phyloP scores from a whole-genome alignment of 1,139 yeast species.

The Saccharomycopsis hybrid region DNA sequence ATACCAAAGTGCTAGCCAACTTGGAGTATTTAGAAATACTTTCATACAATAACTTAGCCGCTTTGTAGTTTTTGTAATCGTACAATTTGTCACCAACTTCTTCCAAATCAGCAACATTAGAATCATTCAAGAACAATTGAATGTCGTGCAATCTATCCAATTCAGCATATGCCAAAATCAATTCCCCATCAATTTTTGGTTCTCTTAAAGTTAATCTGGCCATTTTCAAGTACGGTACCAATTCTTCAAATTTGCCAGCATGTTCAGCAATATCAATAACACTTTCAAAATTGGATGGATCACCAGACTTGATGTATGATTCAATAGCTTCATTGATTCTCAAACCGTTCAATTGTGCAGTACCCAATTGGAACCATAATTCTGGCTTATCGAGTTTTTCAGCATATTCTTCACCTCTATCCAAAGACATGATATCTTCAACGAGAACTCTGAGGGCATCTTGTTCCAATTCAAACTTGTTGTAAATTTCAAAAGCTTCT shows the following conservation, averaged over 20 bases:
- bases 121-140: constrained; percentile 74
- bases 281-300: constrained; percentile 83
- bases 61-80: constrained; percentile 77
- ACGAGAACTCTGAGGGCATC: constrained; percentile 88
- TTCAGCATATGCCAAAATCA: constrained; percentile 81
- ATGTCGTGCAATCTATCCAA: constrained; percentile 72
- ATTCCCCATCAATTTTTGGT: constrained; percentile 86
- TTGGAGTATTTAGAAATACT: constrained; percentile 91
- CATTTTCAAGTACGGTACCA: constrained; percentile 80
- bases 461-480: constrained; percentile 69
- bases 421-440: constrained; percentile 88
- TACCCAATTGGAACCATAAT: constrained; percentile 93
- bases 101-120: constrained; percentile 92
- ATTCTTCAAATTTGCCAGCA: constrained; percentile 94
- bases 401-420: constrained; percentile 91
- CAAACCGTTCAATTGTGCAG: constrained; percentile 91
- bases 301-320: constrained; percentile 84
- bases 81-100: constrained; percentile 87
- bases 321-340: constrained; percentile 88
- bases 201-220: constrained; percentile 93
- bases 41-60: constrained; percentile 83
- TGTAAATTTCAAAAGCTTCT: constrained; percentile 92
- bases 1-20: constrained; percentile 91
- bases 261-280: constrained; percentile 94
- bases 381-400: constrained; percentile 83